phyloP scores from a whole-genome alignment of 2,329 filamentous ascomycete species.

The Trichoderma polysporum region DNA sequence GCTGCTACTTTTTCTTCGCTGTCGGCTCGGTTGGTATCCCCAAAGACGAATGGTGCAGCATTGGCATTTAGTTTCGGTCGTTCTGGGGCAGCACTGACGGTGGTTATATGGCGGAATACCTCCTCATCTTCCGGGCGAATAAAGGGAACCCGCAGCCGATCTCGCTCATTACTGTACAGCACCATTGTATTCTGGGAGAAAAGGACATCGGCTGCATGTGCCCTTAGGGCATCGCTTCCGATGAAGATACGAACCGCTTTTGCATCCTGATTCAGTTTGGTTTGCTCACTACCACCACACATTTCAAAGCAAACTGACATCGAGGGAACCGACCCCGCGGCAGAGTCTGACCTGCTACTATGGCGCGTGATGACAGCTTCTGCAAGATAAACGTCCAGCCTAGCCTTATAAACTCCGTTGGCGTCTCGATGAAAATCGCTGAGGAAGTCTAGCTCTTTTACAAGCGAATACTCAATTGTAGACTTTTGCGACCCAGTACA shows the following conservation, averaged over 20 bases:
- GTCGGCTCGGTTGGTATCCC: conserved; percentile 33
- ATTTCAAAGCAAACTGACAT: conserved; percentile 79
- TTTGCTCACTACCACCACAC: conserved; percentile 56
- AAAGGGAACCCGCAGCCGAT: conserved; percentile 85
- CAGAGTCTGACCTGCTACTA: conserved; percentile 69
- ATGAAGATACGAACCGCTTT: conserved; percentile 81
- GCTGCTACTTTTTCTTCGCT: conserved; percentile 19
- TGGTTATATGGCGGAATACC: conserved; percentile 74
- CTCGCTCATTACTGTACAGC: conserved; percentile 80
- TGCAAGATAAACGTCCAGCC: conserved; percentile 81
- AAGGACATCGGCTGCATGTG: conserved; percentile 85
- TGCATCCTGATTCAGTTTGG: conserved; percentile 34
- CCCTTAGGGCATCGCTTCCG: conserved; percentile 81
- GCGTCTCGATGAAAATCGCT: conserved; percentile 65
- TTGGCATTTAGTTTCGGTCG: conserved; percentile 60
- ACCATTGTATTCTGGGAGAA: conserved; percentile 91
- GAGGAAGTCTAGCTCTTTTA: conserved; percentile 71
- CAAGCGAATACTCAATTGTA: conserved; percentile 70
- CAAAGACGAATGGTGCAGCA: conserved; percentile 43
- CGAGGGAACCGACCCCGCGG: conserved; percentile 70
- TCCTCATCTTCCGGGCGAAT: conserved; percentile 87
- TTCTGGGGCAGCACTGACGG: conserved; percentile 54
- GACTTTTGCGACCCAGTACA: conserved; percentile 92
- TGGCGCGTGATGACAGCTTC: conserved; percentile 82
- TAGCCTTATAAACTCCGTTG: conserved; percentile 67